These are phyloP conservation scores for Astrocystis sublimbata DNA, from an alignment of 495 filamentous ascomycete species.

Conservation along the genomic window DNA sequence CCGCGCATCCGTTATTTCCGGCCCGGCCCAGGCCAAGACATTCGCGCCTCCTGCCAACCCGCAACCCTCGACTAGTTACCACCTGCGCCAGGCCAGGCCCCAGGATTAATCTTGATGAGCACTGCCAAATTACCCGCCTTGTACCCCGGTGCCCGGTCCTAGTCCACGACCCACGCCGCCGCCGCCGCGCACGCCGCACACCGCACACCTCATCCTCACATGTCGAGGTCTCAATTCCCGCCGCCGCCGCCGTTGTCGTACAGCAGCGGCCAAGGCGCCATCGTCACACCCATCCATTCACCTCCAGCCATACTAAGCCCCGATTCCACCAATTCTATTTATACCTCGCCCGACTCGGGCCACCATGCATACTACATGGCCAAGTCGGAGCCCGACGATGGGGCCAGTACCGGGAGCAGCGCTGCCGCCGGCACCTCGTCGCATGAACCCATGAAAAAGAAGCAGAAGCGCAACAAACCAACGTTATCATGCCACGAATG, in stretches of 20 bases:
- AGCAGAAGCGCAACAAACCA: conserved; percentile 75
- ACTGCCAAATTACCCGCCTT: neutral
- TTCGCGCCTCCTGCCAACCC: neutral
- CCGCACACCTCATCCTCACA: conserved; percentile 27
- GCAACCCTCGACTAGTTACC: neutral
- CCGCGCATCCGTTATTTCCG: conserved; percentile 18
- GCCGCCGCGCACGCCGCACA: no score
- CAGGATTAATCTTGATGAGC: no score
- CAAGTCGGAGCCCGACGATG: conserved; percentile 38
- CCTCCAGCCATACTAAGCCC: conserved; percentile 33
- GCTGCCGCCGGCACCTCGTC: conserved; percentile 30
- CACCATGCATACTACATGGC: conserved; percentile 28
- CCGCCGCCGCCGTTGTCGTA: conserved; percentile 34
- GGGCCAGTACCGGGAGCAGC: conserved; percentile 29
- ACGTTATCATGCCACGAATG: conserved; percentile 72
- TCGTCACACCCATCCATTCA: conserved; percentile 25
- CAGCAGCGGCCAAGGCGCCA: conserved; percentile 30
- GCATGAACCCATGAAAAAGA: conserved; percentile 53
- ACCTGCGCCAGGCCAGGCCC: no score
- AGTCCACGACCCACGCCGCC: neutral
- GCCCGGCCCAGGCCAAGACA: conserved; percentile 14
- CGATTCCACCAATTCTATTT: conserved; percentile 41
- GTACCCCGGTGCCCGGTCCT: neutral
- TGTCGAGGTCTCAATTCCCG: conserved; percentile 36
- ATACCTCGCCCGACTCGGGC: conserved; percentile 39